Conservation (phyloP, 2,329 filamentous ascomycete species). For the Phoma herbarum region DNA sequence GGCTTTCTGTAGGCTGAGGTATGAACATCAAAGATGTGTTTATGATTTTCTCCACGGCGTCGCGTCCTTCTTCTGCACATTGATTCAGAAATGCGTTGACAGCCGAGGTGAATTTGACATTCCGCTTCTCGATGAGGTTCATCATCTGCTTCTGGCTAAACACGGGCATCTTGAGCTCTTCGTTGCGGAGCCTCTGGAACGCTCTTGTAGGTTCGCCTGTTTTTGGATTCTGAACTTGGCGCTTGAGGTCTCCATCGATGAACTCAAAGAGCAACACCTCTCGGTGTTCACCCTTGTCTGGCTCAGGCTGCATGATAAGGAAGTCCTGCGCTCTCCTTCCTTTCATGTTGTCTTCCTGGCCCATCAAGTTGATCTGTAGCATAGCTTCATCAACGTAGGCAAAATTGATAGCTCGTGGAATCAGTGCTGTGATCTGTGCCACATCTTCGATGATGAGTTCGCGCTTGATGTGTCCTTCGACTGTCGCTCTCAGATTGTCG, state of each 20-base stretch:
- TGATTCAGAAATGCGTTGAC: slow-evolving; percentile 79
- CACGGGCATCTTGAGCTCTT: slow-evolving; percentile 89
- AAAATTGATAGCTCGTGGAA: slow-evolving; percentile 82
- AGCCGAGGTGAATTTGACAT: slow-evolving; percentile 80
- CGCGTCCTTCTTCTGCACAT: slow-evolving; percentile 69
- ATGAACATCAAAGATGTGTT: slow-evolving; percentile 68
- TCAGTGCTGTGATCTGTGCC: slow-evolving; percentile 78
- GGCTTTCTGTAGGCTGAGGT: slow-evolving; percentile 64
- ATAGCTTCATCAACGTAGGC: slow-evolving; percentile 85
- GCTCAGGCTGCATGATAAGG: slow-evolving; percentile 47
- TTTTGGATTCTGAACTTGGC: slow-evolving; percentile 75
- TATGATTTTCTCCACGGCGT: slow-evolving; percentile 73
- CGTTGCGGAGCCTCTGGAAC: slow-evolving; percentile 73
- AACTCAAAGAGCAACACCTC: slow-evolving; percentile 93
- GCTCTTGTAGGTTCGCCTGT: slow-evolving; percentile 76
- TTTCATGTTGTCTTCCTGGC: slow-evolving; percentile 72
- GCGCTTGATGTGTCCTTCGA: slow-evolving; percentile 81
- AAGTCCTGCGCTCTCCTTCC: slow-evolving; percentile 62
- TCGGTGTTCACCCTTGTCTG: slow-evolving; percentile 56
- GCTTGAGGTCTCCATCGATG: slow-evolving; percentile 87
- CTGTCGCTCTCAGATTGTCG: slow-evolving; percentile 83
- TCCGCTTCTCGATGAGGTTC: slow-evolving; percentile 86
- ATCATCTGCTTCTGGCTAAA: slow-evolving; percentile 94
- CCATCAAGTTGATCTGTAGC: slow-evolving; percentile 80
- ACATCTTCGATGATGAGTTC: slow-evolving; percentile 79